Base-by-base conservation (phyloP, 768 basidiomycete genomes). In the Mycena rosella region DNA sequence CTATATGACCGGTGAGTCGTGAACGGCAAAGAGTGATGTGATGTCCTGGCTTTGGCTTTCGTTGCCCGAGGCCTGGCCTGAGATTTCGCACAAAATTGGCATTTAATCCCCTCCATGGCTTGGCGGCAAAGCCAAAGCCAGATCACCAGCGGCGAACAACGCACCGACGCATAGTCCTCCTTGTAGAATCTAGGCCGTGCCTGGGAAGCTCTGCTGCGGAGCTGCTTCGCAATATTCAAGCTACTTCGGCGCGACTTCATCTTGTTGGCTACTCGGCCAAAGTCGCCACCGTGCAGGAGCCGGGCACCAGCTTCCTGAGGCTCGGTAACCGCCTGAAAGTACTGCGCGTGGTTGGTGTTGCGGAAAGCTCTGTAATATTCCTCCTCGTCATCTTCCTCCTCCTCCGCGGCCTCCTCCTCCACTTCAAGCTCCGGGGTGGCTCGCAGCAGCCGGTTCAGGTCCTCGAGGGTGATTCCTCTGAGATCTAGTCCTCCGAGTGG, bases 241-340 rank as follows among this genome's bases (percentile, higher is more conserved):
- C 80, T 73, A 44, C 82, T 79, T 30, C 77, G 79, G 49, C 82
- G 80, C 34, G 80, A 77, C 68, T 78, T 82, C 17, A 84, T 74
- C 74, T 89, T 89, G 60, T 82, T 78, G 38, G 82, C 80, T 36
- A 93, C 82, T 63, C 86, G 79, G 20, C 95, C 95, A 77, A 96
- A 97, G 59, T 96, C 92, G 51, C 95, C 95, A 71, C 89, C 85
- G 70, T 86, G 85, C 13, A 94, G 83, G 15, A 97, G 82, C 45
- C 86, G 82, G 18, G 89, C 73, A 3, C 95, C 95, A 34, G 80
- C 83, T 56, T 86, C 72, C 76, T 91, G 86, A 8, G 94, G 91
- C 64, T 90, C 85, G 22, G 78, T 87, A 26, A 85, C 82, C 48
- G 51, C 40, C n/a, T n/a, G 76, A 75, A 68, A 72, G 75, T 69